Evolutionary conservation across 441 rosid genomes (phyloP).

Genomic region (Geranium incanum): DNA sequence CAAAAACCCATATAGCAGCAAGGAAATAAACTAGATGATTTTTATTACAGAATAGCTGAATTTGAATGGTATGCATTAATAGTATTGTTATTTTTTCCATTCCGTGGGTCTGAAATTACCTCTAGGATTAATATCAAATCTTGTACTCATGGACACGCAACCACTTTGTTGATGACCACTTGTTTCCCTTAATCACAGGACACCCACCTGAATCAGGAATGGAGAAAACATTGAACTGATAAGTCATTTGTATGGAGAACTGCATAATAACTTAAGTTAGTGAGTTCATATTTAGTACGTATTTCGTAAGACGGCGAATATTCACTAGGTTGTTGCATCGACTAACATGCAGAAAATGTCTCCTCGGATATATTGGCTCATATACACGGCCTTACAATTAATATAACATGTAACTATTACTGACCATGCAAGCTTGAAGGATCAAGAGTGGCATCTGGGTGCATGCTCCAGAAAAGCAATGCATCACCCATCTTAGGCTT

Average conservation of each 20-base stretch:
- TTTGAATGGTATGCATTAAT: background rate
- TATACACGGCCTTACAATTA: background rate
- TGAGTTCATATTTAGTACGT: background rate
- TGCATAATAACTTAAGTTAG: background rate
- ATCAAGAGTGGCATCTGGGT: slow-evolving; percentile 72
- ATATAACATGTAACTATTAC: background rate
- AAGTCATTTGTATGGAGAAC: background rate
- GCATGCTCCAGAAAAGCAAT: slow-evolving; percentile 88
- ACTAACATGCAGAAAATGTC: background rate
- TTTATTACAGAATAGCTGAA: background rate
- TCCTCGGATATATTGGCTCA: background rate
- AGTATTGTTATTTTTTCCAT: background rate
- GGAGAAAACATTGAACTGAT: background rate
- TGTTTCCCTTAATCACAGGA: slow-evolving; percentile 75
- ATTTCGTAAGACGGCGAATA: background rate
- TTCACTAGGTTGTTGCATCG: background rate
- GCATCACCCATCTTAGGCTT: slow-evolving; percentile 95
- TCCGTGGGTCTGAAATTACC: slow-evolving; percentile 26
- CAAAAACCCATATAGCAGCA: background rate
- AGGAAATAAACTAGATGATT: background rate
- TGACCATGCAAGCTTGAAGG: slow-evolving; percentile 83
- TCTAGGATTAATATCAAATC: slow-evolving; percentile 30
- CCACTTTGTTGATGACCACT: slow-evolving; percentile 96
- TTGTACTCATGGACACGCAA: slow-evolving; percentile 63
- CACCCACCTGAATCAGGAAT: slow-evolving; percentile 61